Evolutionary conservation across 495 filamentous ascomycete species (phyloP), one percentile per base, ranked within the genome.

Genomic region (Aspergillus homomorphus): DNA sequence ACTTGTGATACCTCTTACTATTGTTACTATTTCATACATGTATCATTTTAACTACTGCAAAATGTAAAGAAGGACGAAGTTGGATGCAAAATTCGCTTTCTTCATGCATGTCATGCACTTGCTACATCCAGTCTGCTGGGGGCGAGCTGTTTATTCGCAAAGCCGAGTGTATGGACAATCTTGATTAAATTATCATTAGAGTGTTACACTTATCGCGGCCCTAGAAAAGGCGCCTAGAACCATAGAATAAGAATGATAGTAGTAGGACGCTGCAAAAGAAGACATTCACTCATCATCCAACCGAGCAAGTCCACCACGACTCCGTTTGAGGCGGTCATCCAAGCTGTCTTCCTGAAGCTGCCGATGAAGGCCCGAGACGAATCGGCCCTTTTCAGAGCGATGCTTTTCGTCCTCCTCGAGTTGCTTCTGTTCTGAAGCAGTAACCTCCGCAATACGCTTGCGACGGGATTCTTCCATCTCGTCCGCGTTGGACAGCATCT

Each of bases 401-500:
- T 68, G 69, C 24, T 68, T 68, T 19, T 79, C 75, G 46, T 96
- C 90, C 1, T 79, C 81, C 64, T 89, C 85, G 30, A 77, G 74
- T 60, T 84, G 82, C 18, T 75, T 70, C 48, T 85, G 77, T 59
- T 96, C 91, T 54, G 79, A 78, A 42, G 82, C 82, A 28, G 80
- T 81, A 42, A 94, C 78, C 4, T 85, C 82, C 1, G 84, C 81
- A 20, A 97, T 76, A 23, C 92, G 84, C 45, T 82, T 80, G 49
- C 84, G 83, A 19, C 94, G 89, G 50, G 88, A 85, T 41, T 79
- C 62, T 68, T 97, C 89, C 58, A 98, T 78, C 14, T 88, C 82
- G 3, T 79, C 77, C n/a, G 94, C 94, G 54, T 89, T 90, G 22
- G 82, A 80, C 65, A 91, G 89, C 94, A 98, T 98, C 33, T 87